phyloP scores from a whole-genome alignment of 441 rosid genomes.

The Mallotus japonicus region DNA sequence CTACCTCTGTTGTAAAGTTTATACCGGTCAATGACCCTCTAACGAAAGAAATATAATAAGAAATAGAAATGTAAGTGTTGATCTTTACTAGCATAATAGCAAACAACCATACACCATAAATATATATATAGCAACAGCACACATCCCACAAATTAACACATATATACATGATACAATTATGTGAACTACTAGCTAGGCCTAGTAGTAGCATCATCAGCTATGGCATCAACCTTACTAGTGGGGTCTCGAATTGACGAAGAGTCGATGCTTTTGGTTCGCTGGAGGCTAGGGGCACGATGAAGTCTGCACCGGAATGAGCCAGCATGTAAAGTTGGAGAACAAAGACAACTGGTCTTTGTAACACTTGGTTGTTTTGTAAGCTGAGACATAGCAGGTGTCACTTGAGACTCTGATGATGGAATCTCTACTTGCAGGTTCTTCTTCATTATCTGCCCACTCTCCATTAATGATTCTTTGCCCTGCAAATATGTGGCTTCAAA shows the following conservation, averaged over 20 bases:
- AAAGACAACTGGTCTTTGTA: constrained; percentile 42
- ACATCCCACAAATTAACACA: neutral
- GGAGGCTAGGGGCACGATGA: constrained; percentile 50
- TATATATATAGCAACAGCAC: neutral
- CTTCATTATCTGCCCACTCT: constrained; percentile 22
- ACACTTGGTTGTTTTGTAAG: constrained; percentile 44
- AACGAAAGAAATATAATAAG: too few relatives aligned
- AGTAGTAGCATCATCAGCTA: constrained; percentile 10
- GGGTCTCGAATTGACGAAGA: constrained; percentile 23
- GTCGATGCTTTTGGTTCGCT: constrained; percentile 45
- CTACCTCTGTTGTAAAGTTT: too few relatives aligned
- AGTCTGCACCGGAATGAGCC: constrained; percentile 63
- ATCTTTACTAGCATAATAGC: neutral
- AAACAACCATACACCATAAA: neutral
- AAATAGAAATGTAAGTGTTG: too few relatives aligned
- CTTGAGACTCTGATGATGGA: constrained; percentile 20
- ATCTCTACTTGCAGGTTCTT: constrained; percentile 32
- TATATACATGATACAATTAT: neutral
- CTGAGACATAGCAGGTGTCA: constrained; percentile 10
- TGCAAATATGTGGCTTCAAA: too few relatives aligned
- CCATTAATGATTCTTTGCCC: constrained; percentile 23
- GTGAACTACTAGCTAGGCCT: constrained; percentile 20
- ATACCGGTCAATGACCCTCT: too few relatives aligned
- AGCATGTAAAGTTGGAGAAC: constrained; percentile 58
- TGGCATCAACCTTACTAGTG: constrained; percentile 12